A percentile compares a stretch with the other conserved stretches of the same genome.
These are phyloP conservation scores for Lactarius indigo DNA, from an alignment of 768 basidiomycete genomes.

Conservation along the genomic window DNA sequence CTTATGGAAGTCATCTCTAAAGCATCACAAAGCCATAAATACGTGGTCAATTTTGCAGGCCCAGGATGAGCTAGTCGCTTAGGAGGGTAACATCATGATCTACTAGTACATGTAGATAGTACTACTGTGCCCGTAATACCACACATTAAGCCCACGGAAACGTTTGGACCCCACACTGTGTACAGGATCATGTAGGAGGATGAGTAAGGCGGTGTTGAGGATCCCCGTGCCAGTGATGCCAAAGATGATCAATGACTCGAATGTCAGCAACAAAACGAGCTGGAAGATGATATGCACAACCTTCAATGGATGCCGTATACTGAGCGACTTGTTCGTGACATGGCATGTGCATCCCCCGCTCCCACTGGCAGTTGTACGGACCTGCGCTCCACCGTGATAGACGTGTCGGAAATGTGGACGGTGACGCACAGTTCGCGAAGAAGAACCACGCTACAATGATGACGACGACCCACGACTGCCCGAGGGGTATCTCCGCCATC, in stretches of 20 bases:
- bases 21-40: not conserved
- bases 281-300: constrained; percentile 71
- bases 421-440: constrained; percentile 80
- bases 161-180: no score
- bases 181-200: no score
- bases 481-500: constrained; percentile 54
- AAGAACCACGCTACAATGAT: constrained; percentile 79
- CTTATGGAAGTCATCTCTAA: not conserved
- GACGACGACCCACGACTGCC: constrained; percentile 67
- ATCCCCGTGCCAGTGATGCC: no score
- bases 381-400: not conserved
- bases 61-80: not conserved
- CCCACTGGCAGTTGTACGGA: not conserved
- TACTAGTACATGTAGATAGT: no score
- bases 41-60: not conserved
- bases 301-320: constrained; percentile 53
- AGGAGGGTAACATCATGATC: not conserved
- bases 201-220: no score
- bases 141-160: no score
- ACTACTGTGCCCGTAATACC: no score
- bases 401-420: not conserved
- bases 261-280: constrained; percentile 66
- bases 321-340: constrained; percentile 55
- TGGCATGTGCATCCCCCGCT: constrained; percentile 41
- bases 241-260: constrained; percentile 81